These are phyloP conservation scores for Cladophialophora carrionii DNA, from an alignment of 2,329 filamentous ascomycete genomes.

Conservation along the genomic window DNA sequence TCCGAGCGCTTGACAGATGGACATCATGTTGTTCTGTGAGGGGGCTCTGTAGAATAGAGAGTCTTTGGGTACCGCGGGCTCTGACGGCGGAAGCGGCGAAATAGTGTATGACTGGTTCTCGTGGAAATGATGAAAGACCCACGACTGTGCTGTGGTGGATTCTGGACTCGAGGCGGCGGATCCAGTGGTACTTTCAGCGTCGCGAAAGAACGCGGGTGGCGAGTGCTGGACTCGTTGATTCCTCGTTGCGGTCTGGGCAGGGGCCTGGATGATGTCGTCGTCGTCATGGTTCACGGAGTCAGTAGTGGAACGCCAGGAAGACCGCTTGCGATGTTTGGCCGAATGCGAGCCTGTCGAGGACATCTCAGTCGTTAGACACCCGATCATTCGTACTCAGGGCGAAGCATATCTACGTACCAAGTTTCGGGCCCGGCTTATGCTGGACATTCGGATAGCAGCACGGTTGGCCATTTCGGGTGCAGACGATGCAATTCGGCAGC, in stretches of 20 bases:
- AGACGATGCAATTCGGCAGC: constrained; percentile 13
- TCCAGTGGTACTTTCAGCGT: not conserved
- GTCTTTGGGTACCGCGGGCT: not conserved
- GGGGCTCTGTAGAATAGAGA: not conserved
- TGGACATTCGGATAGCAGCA: constrained; percentile 14
- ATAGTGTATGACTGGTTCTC: constrained; percentile 19
- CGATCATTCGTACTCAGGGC: not conserved
- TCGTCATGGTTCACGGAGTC: not conserved
- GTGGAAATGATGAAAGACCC: constrained; percentile 20
- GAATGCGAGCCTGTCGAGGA: constrained; percentile 2
- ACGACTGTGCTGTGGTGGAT: constrained; percentile 16
- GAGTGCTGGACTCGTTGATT: not conserved
- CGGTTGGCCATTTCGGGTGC: constrained; percentile 10
- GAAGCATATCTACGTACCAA: not conserved
- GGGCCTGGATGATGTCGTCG: not conserved
- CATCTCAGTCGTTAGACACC: not conserved
- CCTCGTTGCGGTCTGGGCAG: not conserved
- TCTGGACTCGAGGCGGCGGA: constrained; percentile 8
- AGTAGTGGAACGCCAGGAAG: not conserved
- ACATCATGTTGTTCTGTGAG: constrained; percentile 1
- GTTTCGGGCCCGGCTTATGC: constrained; percentile 17
- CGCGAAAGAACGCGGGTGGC: not conserved
- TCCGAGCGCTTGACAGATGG: constrained; percentile 4
- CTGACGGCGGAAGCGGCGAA: not conserved
- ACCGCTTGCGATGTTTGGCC: constrained; percentile 7